Base-by-base conservation (phyloP, 192 early-diverging fungal genomes). In the Backusella liffmaniae region DNA sequence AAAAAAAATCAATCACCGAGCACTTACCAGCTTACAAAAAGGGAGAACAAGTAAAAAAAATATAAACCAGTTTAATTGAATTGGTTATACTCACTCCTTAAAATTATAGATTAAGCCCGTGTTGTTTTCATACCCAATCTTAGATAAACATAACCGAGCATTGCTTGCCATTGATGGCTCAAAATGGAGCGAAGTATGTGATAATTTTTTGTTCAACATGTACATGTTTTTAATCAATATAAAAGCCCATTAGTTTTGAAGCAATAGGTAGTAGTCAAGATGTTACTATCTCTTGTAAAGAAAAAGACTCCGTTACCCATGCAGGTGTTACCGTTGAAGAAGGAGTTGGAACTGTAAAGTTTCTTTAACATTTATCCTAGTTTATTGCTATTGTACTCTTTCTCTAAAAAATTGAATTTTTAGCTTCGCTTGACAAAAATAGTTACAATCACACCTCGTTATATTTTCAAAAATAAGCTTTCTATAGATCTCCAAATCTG, bases 51-150 rank as follows among this genome's bases (percentile, higher is more conserved):
- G 51, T 53, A n/a, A 53, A 53, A n/a, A 4, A 23, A 7, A 53
- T n/a, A 18, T 21, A 53, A 53, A 23, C 37, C 15, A 15, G 12
- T 44, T 16, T 44, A 44, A 13, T 16, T 16, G 15, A 44, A 15
- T 44, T 16, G 15, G 4, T 16, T 44, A 5, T 44, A 16, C 42
- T 44, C 12, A 44, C 15, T 4, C 42, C 5, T 44, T 5, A 5
- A 44, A 44, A 16, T 16, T 44, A 44, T 44, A 67, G 32, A 84
- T 84, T 46, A 8, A 16, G 2, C 72, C 76, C 6, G 41, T 41
- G 6, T 70, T 96, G 87, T 96, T 94, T 75, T 94, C 94, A 18
- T 96, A 92, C 76, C 88, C 90, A 0, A 89, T 80, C 1, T 89
- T 91, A 51, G 92, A 96, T 67, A 84, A 88, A n/a, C 77, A 88